Base-by-base conservation (phyloP, 1,139 yeast species). In the Blastobotrys ciferrii region DNA sequence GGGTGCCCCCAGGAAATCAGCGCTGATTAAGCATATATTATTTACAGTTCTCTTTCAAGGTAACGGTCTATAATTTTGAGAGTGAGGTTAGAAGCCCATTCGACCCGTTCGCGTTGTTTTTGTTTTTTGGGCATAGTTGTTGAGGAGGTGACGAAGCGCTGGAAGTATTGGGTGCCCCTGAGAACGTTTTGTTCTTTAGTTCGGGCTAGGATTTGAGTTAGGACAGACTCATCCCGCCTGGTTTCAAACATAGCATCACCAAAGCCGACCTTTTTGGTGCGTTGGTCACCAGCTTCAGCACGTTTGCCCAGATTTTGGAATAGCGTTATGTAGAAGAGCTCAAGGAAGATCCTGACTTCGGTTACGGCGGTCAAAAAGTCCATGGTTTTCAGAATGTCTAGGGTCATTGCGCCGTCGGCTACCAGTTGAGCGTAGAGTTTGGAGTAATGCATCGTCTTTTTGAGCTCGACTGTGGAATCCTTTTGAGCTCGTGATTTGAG, bases 401-500 rank as follows among this genome's bases (percentile, higher is more conserved):
- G 71, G 3, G 88, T 81, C 55, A 91, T 70, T 0, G 83, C 74
- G 0, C 87, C 88, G 59, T 87, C 87, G 1, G 85, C 81, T 18
- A 89, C 75, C 40, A 92, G 66, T 47, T 72, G 74, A 0, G 96
- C 97, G 60, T 79, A 89, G 57, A 92, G 80, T 50, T 89, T 74
- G 3, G 95, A 97, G 58, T 84, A 72, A 60, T 87, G 89, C 48
- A 86, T 75, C 33, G 82, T 74, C 58, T 79, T 77, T 57, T 76
- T 77, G 37, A 87, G 65, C 56, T 80, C 77, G 11, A 71, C 61
- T 44, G 79, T 82, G 19, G 75, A 81, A 51, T 73, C 73, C 39
- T 35, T 42, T 32, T 13, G 17, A 19, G 11, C 38, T 33, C 32
- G 37, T 14, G 33, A 19, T 38, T 38, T 36, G 40, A 15, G 38